Evolutionary conservation across 768 basidiomycete species (phyloP), one percentile per base, ranked within the genome.

Genomic region (Boletales sp.): DNA sequence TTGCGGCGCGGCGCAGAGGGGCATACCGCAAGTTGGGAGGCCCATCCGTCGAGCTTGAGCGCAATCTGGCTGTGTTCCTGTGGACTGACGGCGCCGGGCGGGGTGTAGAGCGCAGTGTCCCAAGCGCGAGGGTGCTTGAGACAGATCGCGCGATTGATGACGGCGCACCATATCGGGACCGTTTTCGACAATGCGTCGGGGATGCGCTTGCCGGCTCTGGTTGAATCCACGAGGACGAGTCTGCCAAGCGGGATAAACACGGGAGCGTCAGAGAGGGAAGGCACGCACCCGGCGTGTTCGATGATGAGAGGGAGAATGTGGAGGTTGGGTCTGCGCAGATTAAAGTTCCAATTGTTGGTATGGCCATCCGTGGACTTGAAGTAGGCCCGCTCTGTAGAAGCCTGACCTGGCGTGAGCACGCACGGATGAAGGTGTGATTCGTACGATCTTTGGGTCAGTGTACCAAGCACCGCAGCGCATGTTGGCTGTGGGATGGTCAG

Each of bases 381-480:
- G 72, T 92, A 97, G 14, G 83, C 90, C 5, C 53, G 33, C 15
- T 62, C 52, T 5, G 49, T 8, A 35, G 57, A 50, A 15, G 54
- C 46, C 25, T 28, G 7, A 7, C 25, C 60, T 64, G 49, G 15
- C 9, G 9, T 3, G n/a, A 28, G 25, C 13, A 21, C 12, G 17
- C 5, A 35, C 5, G n/a, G 6, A 13, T 1, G 21, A 18, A n/a
- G 0, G 2, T 5, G 28, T 10, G 9, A 7, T 4, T 58, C 76
- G 60, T 61, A 83, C 84, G 49, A 84, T 77, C 8, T 58, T 51
- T 17, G 92, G 89, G 58, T 92, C 77, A 7, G 86, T 82, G 65
- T 96, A 97, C 94, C 94, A 98, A 8, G 86, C 86, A 4, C 95
- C 95, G 60, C 94, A 96, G 19, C 95, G 81, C 61, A 94, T 78